A percentile compares a stretch with the other conserved stretches of the same genome.
Conservation (phyloP, 2,329 filamentous ascomycete species). For the Pseudocercospora eumusae region DNA sequence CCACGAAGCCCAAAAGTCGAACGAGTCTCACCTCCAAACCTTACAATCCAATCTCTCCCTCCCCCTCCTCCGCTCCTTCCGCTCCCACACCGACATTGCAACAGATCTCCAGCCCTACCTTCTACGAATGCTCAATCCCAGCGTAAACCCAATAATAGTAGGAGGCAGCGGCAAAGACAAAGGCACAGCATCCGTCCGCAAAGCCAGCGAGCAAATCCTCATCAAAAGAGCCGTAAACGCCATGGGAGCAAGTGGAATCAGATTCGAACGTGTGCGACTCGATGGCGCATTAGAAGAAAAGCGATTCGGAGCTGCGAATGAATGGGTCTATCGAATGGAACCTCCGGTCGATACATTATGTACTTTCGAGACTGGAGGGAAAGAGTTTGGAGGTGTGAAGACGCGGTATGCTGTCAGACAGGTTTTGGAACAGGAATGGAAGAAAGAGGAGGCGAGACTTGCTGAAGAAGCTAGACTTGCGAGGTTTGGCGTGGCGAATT, state of each 20-base stretch:
- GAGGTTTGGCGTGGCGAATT: slow-evolving; percentile 57
- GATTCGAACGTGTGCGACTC: slow-evolving; percentile 77
- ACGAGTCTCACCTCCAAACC: slow-evolving; percentile 69
- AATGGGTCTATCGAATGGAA: slow-evolving; percentile 90
- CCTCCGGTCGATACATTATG: slow-evolving; percentile 81
- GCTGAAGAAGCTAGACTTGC: slow-evolving; percentile 67
- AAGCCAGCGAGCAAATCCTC: slow-evolving; percentile 78
- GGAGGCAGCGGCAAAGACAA: slow-evolving; percentile 49
- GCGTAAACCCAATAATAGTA: slow-evolving; percentile 87
- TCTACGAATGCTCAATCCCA: slow-evolving; percentile 78
- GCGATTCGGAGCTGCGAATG: slow-evolving; percentile 19
- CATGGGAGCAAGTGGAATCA: slow-evolving; percentile 78
- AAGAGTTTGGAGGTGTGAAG: slow-evolving; percentile 60
- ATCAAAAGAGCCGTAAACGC: slow-evolving; percentile 77
- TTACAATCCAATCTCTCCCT: slow-evolving; percentile 73
- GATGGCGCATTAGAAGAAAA: slow-evolving; percentile 50
- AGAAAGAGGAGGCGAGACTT: slow-evolving; percentile 67
- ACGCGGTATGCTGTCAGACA: slow-evolving; percentile 92
- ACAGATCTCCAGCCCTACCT: slow-evolving; percentile 84
- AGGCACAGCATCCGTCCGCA: slow-evolving; percentile 73
- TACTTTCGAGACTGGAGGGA: slow-evolving; percentile 68
- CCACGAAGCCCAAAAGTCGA: slow-evolving; percentile 76
- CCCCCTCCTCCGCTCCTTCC: slow-evolving; percentile 73
- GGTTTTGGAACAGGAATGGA: slow-evolving; percentile 87
- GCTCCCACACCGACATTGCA: slow-evolving; percentile 73